Base-by-base conservation (phyloP, 495 filamentous ascomycete genomes). In the Copromyces sp. region DNA sequence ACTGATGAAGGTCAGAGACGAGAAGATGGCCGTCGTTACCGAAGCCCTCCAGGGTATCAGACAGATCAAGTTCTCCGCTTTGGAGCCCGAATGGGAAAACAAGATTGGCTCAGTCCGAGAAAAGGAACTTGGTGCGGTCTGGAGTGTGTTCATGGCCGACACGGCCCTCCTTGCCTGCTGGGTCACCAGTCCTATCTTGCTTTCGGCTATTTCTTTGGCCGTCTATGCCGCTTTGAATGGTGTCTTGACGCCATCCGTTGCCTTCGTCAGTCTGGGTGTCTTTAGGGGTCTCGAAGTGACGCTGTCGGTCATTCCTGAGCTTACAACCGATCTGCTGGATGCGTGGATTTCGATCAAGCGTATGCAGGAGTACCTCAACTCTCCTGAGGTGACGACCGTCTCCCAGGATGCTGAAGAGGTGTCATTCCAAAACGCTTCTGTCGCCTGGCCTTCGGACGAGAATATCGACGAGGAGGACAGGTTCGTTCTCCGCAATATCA, bases 11-110 rank as follows among this genome's bases (percentile, higher is more conserved):
- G 82, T 89, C 12, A 85, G 92, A 71, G 93, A 97, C 79, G 83
- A 88, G 61, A 95, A 95, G 77, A 88, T 94, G 85, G 89, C 86
- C 0, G 85, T 94, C 1, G 86, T 97, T 14, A 92, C 91, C 0
- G 93, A 97, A 78, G 93, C 91, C 1, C 81, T 97, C 0, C 89
- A 92, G 74, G 93, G 90, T 42, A 95, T 97, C 71, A 87, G 93
- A 7, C 93, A 96, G 77, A 93, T 97, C 78, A 97, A 97, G 75
- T 94, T 97, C 75, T 92, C 92, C 1, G 93, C 93, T 11, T 79
- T 93, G n/a, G 93, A 97, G 77, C 79, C 83, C 17, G 88, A 92
- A 73, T 97, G 93, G 93, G 87, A 94, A 80, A 81, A 85, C n/a
- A 90, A 89, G 71, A 93, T 97, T 70, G 78, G 82, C n/a, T 83